Percentiles rank a stretch among this genome's conserved stretches.
These are phyloP conservation scores for Dioscorea dumetorum DNA, from an alignment of 106 monocot genomes.

Conservation along the genomic window DNA sequence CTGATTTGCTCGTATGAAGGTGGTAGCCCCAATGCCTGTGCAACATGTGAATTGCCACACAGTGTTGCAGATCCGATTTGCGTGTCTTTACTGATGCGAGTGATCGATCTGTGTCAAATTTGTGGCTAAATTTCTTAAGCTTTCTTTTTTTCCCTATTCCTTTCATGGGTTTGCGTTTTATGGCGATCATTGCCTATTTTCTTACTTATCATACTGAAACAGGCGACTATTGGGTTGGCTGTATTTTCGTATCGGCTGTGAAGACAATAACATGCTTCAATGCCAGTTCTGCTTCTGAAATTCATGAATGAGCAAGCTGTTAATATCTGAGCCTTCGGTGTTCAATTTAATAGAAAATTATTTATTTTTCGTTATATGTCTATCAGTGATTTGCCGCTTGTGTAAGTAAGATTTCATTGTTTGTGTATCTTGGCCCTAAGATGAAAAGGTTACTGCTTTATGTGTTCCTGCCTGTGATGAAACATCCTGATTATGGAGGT, in stretches of 20 bases:
- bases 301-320: neutral
- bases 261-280: neutral
- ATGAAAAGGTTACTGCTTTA: too few relatives aligned
- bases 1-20: neutral
- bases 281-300: neutral
- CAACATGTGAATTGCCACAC: constrained; percentile 11
- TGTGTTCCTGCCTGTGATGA: neutral
- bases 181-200: neutral
- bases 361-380: too few relatives aligned
- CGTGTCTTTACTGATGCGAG: neutral
- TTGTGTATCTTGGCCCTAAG: too few relatives aligned
- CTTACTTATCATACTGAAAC: neutral
- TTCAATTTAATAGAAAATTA: too few relatives aligned
- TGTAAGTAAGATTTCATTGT: too few relatives aligned
- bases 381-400: too few relatives aligned
- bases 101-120: constrained; percentile 37
- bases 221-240: neutral
- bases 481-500: neutral
- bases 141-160: neutral
- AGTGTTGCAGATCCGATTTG: constrained; percentile 34
- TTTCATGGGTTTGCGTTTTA: neutral
- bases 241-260: neutral
- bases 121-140: constrained; percentile 7
- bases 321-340: too few relatives aligned
- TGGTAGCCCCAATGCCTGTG: neutral